A percentile compares a stretch with the other conserved stretches of the same genome.
Evolutionary conservation across 345 rosid species (phyloP).

Genomic region (thale cress (Arabidopsis thaliana)): TAIR10.1 NC_003074.8:1620001-1620500

Average conservation of each 20-base stretch:
- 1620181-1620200: conserved; percentile 41
- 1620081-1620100: conserved; percentile 18
- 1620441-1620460: conserved; percentile 23
- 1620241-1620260: conserved; percentile 13
- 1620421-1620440: neutral
- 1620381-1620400: neutral
- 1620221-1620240: conserved; percentile 6
- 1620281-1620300: conserved; percentile 7
- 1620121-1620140: conserved; percentile 36
- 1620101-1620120: conserved; percentile 31
- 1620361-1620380: neutral
- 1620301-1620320: conserved; percentile 14
- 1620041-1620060: conserved; percentile 28
- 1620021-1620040: conserved; percentile 35
- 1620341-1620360: neutral
- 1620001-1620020: conserved; percentile 26
- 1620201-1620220: conserved; percentile 23
- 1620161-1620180: too few relatives aligned
- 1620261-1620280: conserved; percentile 21
- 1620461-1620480: neutral
- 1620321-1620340: neutral
- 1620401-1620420: neutral
- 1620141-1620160: conserved; percentile 20
- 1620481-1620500: neutral
- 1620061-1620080: conserved; percentile 31